Evolutionary conservation across 768 basidiomycete genomes (phyloP), one percentile per base, ranked within the genome.

Genomic region (Favolaschia claudopus): DNA sequence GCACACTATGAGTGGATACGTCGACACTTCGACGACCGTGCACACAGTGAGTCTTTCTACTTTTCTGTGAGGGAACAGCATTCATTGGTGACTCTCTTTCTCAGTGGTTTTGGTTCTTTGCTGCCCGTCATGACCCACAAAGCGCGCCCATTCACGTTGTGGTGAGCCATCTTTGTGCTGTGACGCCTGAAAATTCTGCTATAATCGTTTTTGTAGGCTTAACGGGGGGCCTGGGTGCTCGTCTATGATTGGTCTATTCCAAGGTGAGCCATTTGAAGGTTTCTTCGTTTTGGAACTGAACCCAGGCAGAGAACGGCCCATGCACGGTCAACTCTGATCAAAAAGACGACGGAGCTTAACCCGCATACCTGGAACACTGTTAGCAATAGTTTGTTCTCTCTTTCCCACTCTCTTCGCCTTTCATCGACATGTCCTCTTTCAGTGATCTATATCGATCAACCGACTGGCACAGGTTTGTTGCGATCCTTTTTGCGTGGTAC

Each of bases 1-100:
- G 1, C 69, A 72, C 17, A 86, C 87, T 63, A 75, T 85, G 36
- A 88, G 85, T 0, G 88, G 88, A 1, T 90, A 89, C 66, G 73
- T 86, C 7, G 81, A 87, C 34, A 71, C 89, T 25, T 84, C 81
- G 10, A 73, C 65, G 13, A 82, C 85, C 48, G 86, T 84, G 80
- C 85, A 84, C 0, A 83, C 85, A 82, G 85, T 86, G 42, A 55
- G 75, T 61, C 15, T 2, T 39, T 17, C 4, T 29, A 22, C 19
- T n/a, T 33, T 29, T 54, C 15, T 5, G 2, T 27, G 15, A n/a
- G 10, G 5, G 25, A 6, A 38, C 22, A 28, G 7, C 9, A 14
- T 27, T 32, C 25, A 33, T n/a, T n/a, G n/a, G n/a, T n/a, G n/a
- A n/a, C 12, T 43, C 15, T 9, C 7, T 17, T 17, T 8, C 12